Evolutionary conservation across 352 stramenopile genomes (phyloP).

Genomic region (Plasmopara halstedii): DNA sequence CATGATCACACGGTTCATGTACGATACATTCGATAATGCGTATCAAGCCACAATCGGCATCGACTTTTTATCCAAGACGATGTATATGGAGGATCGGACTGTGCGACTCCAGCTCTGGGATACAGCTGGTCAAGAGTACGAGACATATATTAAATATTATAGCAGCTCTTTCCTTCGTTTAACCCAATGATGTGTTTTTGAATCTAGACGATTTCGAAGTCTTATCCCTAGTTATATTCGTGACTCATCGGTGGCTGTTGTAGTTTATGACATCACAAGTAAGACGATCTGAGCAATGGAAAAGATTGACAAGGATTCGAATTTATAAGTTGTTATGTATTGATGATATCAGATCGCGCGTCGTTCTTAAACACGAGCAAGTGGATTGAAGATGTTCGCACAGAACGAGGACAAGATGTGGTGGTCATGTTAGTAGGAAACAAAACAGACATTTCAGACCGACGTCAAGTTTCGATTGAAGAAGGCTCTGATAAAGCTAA

Average conservation of each 20-base stretch:
- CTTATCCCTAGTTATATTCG: constrained; percentile 96
- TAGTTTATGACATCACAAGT: constrained; percentile 99
- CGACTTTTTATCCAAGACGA: constrained; percentile 99
- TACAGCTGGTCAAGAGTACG: constrained; percentile 95
- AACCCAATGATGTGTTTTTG: constrained; percentile 2
- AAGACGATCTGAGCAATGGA: constrained; percentile 7
- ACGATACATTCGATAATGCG: constrained; percentile 96
- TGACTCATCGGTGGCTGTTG: constrained; percentile 98
- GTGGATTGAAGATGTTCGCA: constrained; percentile 99
- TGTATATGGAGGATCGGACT: constrained; percentile 97
- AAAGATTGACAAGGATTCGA: not conserved
- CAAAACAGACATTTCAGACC: constrained; percentile 99
- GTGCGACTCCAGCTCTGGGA: constrained; percentile 99
- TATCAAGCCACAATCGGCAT: constrained; percentile 99
- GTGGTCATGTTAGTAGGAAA: constrained; percentile 99
- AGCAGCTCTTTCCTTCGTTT: not conserved
- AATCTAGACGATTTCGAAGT: constrained; percentile 81
- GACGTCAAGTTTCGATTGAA: constrained; percentile 94
- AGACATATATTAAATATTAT: constrained; percentile 1
- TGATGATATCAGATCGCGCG: constrained; percentile 65
- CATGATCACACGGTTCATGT: constrained; percentile 99
- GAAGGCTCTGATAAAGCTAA: constrained; percentile 97
- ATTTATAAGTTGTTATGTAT: not conserved
- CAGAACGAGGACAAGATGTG: constrained; percentile 97
- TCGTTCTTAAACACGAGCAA: constrained; percentile 99